phyloP scores from a whole-genome alignment of 805 yeast species.

The Saturnispora serradocipensis region DNA sequence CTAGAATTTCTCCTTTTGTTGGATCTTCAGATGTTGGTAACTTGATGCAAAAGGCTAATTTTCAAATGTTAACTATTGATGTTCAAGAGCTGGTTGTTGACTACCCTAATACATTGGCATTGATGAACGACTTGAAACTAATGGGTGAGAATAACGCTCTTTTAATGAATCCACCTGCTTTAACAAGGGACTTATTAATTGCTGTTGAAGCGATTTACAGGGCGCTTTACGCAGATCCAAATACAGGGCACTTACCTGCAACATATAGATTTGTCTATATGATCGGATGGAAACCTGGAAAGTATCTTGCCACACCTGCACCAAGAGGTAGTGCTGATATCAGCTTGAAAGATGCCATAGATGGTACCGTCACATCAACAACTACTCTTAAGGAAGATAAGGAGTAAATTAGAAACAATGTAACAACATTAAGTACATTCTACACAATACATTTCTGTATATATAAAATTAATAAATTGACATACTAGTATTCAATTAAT shows the following conservation, averaged over 20 bases:
- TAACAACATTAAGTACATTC: neutral
- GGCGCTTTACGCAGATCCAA: conserved; percentile 55
- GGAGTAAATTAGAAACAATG: neutral
- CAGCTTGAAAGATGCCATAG: conserved; percentile 53
- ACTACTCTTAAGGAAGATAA: conserved; percentile 15
- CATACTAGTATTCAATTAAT: neutral
- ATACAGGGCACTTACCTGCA: conserved; percentile 54
- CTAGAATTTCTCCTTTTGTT: conserved; percentile 74
- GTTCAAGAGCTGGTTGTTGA: conserved; percentile 75
- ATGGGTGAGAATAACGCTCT: conserved; percentile 81
- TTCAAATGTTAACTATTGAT: conserved; percentile 73
- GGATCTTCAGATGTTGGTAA: conserved; percentile 70
- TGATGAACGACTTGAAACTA: conserved; percentile 61
- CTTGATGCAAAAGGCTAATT: conserved; percentile 64
- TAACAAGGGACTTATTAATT: conserved; percentile 57
- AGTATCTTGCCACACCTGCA: conserved; percentile 61
- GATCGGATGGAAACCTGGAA: conserved; percentile 84
- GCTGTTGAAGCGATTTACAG: conserved; percentile 72
- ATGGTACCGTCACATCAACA: conserved; percentile 10
- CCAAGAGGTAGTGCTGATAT: conserved; percentile 65
- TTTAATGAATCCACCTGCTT: conserved; percentile 25
- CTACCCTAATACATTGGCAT: conserved; percentile 60
- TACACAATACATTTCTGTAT: neutral
- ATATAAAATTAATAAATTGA: neutral
- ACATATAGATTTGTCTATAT: conserved; percentile 70